Conservation (phyloP, 441 rosid species). For the Iberis amara region DNA sequence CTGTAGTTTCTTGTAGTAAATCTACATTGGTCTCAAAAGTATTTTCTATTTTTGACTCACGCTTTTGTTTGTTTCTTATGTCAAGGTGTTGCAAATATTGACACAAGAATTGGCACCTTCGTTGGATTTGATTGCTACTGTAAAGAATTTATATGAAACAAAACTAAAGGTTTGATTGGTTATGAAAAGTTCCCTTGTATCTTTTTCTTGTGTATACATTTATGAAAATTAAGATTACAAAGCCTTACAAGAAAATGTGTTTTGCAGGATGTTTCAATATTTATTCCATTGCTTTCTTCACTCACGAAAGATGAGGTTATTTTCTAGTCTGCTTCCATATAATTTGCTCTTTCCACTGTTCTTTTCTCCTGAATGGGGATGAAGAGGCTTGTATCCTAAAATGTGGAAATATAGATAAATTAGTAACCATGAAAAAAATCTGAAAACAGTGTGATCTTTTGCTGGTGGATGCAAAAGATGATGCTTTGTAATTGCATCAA, state of each 20-base stretch:
- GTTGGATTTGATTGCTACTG: conserved; percentile 74
- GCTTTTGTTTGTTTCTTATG: conserved; percentile 34
- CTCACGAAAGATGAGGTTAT: conserved; percentile 89
- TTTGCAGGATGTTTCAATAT: conserved; percentile 89
- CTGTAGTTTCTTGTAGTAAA: conserved; percentile 16
- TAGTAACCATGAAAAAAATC: conserved; percentile 16
- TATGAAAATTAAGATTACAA: conserved; percentile 17
- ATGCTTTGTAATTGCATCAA: neutral
- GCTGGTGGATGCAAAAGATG: conserved; percentile 17
- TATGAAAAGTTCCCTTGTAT: conserved; percentile 9
- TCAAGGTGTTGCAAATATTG: conserved; percentile 88
- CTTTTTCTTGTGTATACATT: conserved; percentile 13
- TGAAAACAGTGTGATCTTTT: conserved; percentile 8
- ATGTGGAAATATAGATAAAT: conserved; percentile 11
- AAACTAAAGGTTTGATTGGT: conserved; percentile 69
- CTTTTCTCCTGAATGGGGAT: conserved; percentile 12
- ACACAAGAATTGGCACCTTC: conserved; percentile 84
- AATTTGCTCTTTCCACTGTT: conserved; percentile 14
- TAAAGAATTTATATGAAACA: conserved; percentile 89
- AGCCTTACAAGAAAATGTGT: conserved; percentile 21
- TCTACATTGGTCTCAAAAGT: conserved; percentile 16
- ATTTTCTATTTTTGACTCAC: conserved; percentile 24
- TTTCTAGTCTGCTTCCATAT: conserved; percentile 16
- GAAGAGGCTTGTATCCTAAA: conserved; percentile 9
- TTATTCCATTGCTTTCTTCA: conserved; percentile 94